Evolutionary conservation across 352 stramenopile species (phyloP).

Genomic region (Globisporangium irregulare): DNA sequence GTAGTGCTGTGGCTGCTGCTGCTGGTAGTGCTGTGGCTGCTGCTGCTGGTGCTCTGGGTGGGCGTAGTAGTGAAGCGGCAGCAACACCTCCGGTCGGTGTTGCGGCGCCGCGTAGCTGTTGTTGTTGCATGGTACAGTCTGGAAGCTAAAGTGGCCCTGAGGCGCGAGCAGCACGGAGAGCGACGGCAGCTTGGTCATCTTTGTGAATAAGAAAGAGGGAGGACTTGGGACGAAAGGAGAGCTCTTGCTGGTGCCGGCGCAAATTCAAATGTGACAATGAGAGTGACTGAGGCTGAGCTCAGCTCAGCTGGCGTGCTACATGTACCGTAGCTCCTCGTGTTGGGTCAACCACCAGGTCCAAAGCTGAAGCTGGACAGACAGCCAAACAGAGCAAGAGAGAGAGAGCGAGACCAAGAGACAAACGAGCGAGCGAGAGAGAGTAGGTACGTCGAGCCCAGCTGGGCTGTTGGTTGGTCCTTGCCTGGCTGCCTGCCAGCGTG

Average conservation of each 20-base stretch:
- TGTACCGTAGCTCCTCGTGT: background rate
- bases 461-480: background rate
- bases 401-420: too few species aligned
- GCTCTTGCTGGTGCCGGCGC: background rate
- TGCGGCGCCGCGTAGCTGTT: background rate
- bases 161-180: slow-evolving; percentile 18
- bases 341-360: background rate
- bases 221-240: background rate
- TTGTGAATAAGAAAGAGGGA: background rate
- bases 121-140: background rate
- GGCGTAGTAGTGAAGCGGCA: slow-evolving; percentile 6
- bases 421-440: background rate
- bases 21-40: background rate
- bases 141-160: slow-evolving; percentile 2
- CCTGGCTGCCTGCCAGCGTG: background rate
- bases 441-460: background rate
- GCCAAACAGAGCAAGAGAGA: background rate
- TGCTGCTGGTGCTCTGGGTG: background rate
- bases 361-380: background rate
- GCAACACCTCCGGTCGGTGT: background rate
- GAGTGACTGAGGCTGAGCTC: background rate
- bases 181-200: slow-evolving; percentile 15
- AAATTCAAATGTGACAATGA: slow-evolving; percentile 15
- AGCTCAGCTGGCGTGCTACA: background rate
- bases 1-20: background rate